These are phyloP conservation scores for Coemansia sp. DNA, from an alignment of 192 early-diverging fungal species.

Conservation along the genomic window DNA sequence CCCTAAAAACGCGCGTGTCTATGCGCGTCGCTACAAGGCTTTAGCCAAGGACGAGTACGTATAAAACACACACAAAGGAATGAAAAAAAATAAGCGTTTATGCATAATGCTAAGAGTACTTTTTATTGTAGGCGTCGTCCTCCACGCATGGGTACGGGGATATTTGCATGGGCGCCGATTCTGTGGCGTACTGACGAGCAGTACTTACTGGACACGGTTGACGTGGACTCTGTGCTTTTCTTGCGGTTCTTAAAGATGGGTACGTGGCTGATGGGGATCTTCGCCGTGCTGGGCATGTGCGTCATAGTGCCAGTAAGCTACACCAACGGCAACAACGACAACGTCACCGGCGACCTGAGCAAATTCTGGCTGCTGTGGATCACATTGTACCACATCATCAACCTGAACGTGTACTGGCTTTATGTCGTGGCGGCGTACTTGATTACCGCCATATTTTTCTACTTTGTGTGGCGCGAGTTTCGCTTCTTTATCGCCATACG, in stretches of 20 bases:
- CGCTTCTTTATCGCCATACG: conserved; percentile 55
- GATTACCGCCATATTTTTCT: conserved; percentile 60
- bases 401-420: conserved; percentile 62
- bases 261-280: conserved; percentile 59
- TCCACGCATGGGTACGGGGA: conserved; percentile 62
- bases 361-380: conserved; percentile 47
- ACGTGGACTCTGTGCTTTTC: conserved; percentile 71
- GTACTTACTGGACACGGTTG: conserved; percentile 64
- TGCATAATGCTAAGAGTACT: neutral
- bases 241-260: conserved; percentile 66
- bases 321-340: conserved; percentile 57
- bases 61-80: neutral
- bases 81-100: neutral
- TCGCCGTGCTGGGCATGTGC: conserved; percentile 61
- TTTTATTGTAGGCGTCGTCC: conserved; percentile 58
- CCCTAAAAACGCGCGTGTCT: conserved; percentile 59
- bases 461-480: conserved; percentile 59
- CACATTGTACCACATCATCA: conserved; percentile 55
- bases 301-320: conserved; percentile 68
- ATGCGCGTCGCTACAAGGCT: conserved; percentile 56
- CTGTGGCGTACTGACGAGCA: conserved; percentile 62
- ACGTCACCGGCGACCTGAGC: conserved; percentile 29
- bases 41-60: conserved; percentile 43
- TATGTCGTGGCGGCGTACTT: conserved; percentile 62
- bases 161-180: conserved; percentile 66